These are phyloP conservation scores for Neofusicoccum cordaticola DNA, from an alignment of 2,329 filamentous ascomycete species.

Conservation along the genomic window DNA sequence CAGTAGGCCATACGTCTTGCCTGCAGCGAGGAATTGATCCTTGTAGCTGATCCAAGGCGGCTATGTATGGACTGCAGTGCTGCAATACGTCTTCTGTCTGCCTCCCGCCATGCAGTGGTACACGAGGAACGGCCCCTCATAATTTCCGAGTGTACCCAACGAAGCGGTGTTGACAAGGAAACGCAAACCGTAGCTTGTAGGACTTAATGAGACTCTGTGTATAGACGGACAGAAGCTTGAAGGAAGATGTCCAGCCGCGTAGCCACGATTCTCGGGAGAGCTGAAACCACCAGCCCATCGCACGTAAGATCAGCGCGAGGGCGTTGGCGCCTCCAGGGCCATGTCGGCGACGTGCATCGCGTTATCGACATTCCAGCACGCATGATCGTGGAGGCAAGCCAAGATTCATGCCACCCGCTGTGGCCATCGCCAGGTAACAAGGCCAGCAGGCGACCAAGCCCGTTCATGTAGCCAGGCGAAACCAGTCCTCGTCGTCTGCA, in stretches of 20 bases:
- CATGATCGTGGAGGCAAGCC: constrained; percentile 12
- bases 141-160: not conserved
- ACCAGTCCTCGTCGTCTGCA: not conserved
- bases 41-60: not conserved
- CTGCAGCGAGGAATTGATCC: not conserved
- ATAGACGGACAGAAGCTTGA: not conserved
- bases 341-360: constrained; percentile 5
- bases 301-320: constrained; percentile 3
- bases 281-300: constrained; percentile 3
- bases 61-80: not conserved
- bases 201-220: constrained; percentile 1
- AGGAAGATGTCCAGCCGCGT: not conserved
- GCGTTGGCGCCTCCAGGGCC: not conserved
- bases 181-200: not conserved
- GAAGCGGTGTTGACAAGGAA: not conserved
- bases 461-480: not conserved
- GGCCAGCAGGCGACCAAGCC: not conserved
- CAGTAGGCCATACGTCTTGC: not conserved
- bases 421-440: not conserved
- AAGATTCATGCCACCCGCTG: constrained; percentile 4
- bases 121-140: not conserved
- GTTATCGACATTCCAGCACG: constrained; percentile 3
- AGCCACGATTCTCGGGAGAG: not conserved
- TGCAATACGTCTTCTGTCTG: not conserved
- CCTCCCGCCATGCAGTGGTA: not conserved